A percentile compares a stretch with the other conserved stretches of the same genome.
Conservation (phyloP, 805 yeast genomes). For the Candida maltosa region DNA sequence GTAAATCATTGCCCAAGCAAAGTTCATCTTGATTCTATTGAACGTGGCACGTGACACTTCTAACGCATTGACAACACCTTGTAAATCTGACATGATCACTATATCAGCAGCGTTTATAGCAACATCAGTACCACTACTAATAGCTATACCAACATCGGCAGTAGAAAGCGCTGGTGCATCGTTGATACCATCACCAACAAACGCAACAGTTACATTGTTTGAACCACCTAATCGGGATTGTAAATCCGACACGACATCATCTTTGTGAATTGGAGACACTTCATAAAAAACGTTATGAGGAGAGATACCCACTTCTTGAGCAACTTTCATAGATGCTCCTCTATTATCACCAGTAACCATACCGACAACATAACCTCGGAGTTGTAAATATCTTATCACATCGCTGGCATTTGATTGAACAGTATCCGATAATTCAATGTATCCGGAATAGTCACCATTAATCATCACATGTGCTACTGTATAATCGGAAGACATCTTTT, state of each 20-base stretch:
- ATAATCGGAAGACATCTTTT: constrained; percentile 18
- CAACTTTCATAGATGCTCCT: constrained; percentile 62
- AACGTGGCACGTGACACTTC: constrained; percentile 72
- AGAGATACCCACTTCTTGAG: constrained; percentile 64
- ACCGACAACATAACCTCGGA: constrained; percentile 60
- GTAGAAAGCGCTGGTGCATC: constrained; percentile 95
- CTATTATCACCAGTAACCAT: constrained; percentile 88
- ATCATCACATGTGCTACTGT: constrained; percentile 59
- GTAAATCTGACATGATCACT: constrained; percentile 55
- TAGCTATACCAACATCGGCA: constrained; percentile 87
- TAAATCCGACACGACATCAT: constrained; percentile 57
- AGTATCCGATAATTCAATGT: constrained; percentile 62
- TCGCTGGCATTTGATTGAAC: constrained; percentile 62
- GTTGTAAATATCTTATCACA: constrained; percentile 53
- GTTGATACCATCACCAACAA: constrained; percentile 97
- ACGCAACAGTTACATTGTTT: constrained; percentile 53
- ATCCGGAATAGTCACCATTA: constrained; percentile 59
- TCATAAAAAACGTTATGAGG: constrained; percentile 65
- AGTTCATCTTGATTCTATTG: constrained; percentile 71
- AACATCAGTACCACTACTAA: constrained; percentile 90
- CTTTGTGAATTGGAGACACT: constrained; percentile 75
- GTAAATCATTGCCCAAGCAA: constrained; percentile 83
- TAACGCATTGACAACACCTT: constrained; percentile 57
- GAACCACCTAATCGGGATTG: constrained; percentile 42
- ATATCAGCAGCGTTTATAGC: constrained; percentile 97